A percentile compares a stretch with the other conserved stretches of the same genome.
These are phyloP conservation scores for Periglandula ipomoeae DNA, from an alignment of 2,329 filamentous ascomycete genomes.

Conservation along the genomic window DNA sequence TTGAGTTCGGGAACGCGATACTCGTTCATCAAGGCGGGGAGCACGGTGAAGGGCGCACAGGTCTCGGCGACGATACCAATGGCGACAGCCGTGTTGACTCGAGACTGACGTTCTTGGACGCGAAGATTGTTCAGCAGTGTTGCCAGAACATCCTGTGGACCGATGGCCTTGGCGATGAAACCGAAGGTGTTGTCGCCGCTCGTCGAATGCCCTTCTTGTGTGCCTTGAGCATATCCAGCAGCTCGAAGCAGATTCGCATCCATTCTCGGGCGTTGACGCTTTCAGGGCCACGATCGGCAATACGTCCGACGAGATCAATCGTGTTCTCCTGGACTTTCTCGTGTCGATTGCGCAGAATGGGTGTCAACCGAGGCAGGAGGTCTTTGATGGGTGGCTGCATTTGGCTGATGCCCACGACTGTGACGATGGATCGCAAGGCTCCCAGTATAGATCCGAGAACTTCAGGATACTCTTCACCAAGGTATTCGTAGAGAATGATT, in stretches of 20 bases:
- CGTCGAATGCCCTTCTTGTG: conserved; percentile 99
- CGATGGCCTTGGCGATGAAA: conserved; percentile 98
- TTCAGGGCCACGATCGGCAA: conserved; percentile 92
- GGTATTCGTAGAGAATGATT: conserved; percentile 91
- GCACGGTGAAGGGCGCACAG: conserved; percentile 93
- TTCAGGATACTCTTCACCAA: conserved; percentile 97
- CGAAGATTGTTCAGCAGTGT: conserved; percentile 93
- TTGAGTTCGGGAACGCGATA: conserved; percentile 97
- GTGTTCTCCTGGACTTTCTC: conserved; percentile 99
- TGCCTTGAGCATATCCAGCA: conserved; percentile 98
- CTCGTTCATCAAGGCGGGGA: conserved; percentile 99
- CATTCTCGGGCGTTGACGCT: conserved; percentile 95
- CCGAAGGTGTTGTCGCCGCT: conserved; percentile 98
- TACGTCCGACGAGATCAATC: conserved; percentile 94
- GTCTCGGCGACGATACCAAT: conserved; percentile 99
- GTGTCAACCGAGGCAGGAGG: conserved; percentile 84
- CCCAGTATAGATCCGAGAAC: conserved; percentile 94
- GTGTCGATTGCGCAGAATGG: conserved; percentile 96
- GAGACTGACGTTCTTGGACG: conserved; percentile 94
- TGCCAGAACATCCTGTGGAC: conserved; percentile 91
- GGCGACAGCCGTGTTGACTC: conserved; percentile 95
- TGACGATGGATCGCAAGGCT: conserved; percentile 90
- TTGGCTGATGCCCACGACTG: conserved; percentile 92
- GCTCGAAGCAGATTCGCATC: conserved; percentile 99
- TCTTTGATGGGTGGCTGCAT: conserved; percentile 99